Evolutionary conservation across 148 eudicot species (phyloP).

Genomic region (Diospyros kaki): DNA sequence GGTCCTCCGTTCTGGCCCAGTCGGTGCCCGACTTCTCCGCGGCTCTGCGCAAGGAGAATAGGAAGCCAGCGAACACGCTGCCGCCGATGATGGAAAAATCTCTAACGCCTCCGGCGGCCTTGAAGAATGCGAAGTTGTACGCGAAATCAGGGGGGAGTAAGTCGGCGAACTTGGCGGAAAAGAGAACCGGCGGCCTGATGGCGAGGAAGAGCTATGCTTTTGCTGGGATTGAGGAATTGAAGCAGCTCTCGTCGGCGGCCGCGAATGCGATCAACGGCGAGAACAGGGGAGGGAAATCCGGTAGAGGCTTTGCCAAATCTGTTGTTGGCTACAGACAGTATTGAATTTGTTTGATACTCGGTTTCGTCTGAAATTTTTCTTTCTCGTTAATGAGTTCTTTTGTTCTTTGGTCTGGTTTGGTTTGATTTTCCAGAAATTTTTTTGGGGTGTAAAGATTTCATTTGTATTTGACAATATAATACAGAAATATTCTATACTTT

Average conservation of each 20-base stretch:
- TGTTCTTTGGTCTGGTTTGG: neutral
- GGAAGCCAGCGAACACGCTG: constrained; percentile 43
- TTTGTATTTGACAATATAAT: neutral
- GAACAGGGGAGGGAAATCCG: constrained; percentile 28
- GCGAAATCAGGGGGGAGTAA: constrained; percentile 44
- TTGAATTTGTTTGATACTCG: constrained; percentile 5
- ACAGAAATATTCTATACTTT: neutral
- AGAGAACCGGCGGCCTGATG: constrained; percentile 44
- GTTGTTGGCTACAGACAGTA: too few species aligned
- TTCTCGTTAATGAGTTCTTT: too few species aligned
- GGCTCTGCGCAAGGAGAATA: constrained; percentile 69
- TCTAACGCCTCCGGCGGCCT: constrained; percentile 37
- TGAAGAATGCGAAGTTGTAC: constrained; percentile 38
- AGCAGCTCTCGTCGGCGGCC: constrained; percentile 55
- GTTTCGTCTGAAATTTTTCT: too few species aligned
- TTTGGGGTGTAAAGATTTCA: constrained; percentile 9
- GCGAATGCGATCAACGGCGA: constrained; percentile 58
- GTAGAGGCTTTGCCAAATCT: constrained; percentile 12
- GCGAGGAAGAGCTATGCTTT: constrained; percentile 85
- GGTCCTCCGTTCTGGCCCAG: constrained; percentile 60
- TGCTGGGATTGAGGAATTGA: constrained; percentile 71
- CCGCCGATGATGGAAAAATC: constrained; percentile 42
- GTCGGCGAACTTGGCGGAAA: constrained; percentile 64
- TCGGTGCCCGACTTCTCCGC: constrained; percentile 89
- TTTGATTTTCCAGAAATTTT: neutral